Conservation (phyloP, 345 rosid species). For the Bruguiera parviflora region DNA sequence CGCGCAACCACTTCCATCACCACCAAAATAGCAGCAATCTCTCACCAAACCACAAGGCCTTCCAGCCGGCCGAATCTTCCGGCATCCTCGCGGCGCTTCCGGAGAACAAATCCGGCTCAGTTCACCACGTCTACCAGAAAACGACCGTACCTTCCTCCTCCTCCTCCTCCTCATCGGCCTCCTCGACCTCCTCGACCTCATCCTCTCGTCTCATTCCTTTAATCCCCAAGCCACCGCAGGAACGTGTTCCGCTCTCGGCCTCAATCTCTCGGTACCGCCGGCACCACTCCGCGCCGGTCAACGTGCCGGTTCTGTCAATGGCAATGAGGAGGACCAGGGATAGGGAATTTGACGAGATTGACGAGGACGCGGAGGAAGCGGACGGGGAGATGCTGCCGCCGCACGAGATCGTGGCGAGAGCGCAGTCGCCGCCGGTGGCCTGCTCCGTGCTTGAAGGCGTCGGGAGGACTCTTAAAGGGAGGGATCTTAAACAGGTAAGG, state of each 20-base stretch:
- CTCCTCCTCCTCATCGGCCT: too few species aligned
- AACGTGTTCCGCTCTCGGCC: slow-evolving; percentile 29
- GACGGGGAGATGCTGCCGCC: slow-evolving; percentile 74
- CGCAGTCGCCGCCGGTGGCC: slow-evolving; percentile 51
- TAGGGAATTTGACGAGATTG: slow-evolving; percentile 46
- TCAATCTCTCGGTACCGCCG: slow-evolving; percentile 41
- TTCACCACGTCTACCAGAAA: slow-evolving; percentile 48
- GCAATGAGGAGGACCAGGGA: slow-evolving; percentile 37
- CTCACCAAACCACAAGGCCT: not conserved
- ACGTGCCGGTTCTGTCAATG: slow-evolving; percentile 48
- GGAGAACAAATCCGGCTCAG: slow-evolving; percentile 32
- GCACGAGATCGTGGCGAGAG: slow-evolving; percentile 78
- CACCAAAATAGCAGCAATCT: not conserved
- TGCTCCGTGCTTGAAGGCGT: slow-evolving; percentile 85
- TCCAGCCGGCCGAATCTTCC: slow-evolving; percentile 35
- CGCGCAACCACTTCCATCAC: slow-evolving; percentile 5
- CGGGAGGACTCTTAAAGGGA: slow-evolving; percentile 87
- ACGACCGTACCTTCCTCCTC: slow-evolving; percentile 36
- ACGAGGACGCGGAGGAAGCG: slow-evolving; percentile 45
- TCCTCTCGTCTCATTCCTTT: slow-evolving; percentile 57
- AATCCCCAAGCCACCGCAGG: slow-evolving; percentile 67
- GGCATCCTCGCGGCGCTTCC: slow-evolving; percentile 84
- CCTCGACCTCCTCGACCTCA: slow-evolving; percentile 43
- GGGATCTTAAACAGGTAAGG: slow-evolving; percentile 83
- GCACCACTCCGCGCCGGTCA: slow-evolving; percentile 65